Percentiles rank a stretch among this genome's conserved stretches.
These are phyloP conservation scores for Picochlorum sp. DNA, from an alignment of 139 green algal species.

Conservation along the genomic window DNA sequence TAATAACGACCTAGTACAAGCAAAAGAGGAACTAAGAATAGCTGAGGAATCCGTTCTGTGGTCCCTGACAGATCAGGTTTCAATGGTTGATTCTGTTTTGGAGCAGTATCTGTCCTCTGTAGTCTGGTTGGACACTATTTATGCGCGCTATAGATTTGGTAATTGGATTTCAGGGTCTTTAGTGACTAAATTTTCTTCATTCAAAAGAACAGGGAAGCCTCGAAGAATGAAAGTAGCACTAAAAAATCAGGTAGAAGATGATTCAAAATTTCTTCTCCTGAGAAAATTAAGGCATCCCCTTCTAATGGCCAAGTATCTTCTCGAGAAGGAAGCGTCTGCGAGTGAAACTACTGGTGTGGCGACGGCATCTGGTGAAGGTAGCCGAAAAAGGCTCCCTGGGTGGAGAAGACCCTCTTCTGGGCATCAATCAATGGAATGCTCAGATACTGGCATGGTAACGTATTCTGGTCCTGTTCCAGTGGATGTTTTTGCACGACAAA, in stretches of 20 bases:
- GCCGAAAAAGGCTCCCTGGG: constrained; percentile 4
- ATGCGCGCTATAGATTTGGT: constrained; percentile 51
- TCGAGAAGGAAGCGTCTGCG: constrained; percentile 11
- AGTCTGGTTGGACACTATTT: constrained; percentile 53
- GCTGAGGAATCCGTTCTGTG: constrained; percentile 75
- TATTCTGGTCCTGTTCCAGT: constrained; percentile 31
- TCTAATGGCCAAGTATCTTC: constrained; percentile 55
- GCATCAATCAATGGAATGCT: not conserved
- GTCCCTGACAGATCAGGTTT: constrained; percentile 45
- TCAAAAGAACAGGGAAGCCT: constrained; percentile 21
- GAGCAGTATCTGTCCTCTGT: constrained; percentile 19
- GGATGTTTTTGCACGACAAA: constrained; percentile 44
- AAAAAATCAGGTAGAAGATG: constrained; percentile 18
- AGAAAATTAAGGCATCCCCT: constrained; percentile 57
- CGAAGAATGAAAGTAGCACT: not conserved
- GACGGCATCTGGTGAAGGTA: not conserved
- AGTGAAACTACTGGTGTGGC: not conserved
- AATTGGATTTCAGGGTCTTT: constrained; percentile 55
- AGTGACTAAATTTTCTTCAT: constrained; percentile 39
- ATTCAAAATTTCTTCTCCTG: constrained; percentile 26
- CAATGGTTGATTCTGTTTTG: constrained; percentile 18
- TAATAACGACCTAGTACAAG: constrained; percentile 73
- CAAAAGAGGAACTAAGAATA: constrained; percentile 40
- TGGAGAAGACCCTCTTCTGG: constrained; percentile 1
- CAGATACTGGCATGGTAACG: not conserved